Base-by-base conservation (phyloP, 345 rosid species). In the Gossypium sturtianum region DNA sequence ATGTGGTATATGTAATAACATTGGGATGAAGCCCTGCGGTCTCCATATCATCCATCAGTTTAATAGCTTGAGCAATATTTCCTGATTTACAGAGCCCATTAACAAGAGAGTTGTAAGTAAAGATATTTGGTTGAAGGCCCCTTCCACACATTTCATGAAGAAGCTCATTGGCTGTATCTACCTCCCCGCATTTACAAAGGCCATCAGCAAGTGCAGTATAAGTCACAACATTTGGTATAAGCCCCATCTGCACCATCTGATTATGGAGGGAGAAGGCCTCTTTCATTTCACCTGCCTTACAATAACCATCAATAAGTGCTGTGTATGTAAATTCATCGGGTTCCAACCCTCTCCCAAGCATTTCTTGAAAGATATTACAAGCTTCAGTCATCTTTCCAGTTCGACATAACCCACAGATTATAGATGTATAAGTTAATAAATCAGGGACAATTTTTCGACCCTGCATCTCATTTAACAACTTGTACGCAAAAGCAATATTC, bases 21-120 rank as follows among this genome's bases (percentile, higher is more conserved):
- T 94, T 93, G 34, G 94, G 95, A 73, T 71, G 74, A 68, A 87
- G 47, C 54, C 94, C 91, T 0, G 79, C 90, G 56, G 71, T 78
- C 77, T 86, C 87, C 88, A 94, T 87, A 51, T 94, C 98, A 66
- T 86, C 88, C 87, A 88, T 83, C 76, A 94, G 87, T 78, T 83
- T 87, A 68, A 86, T 22, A n/a, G 96, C 98, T 75, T 88, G 86
- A 12, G 61, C 80, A 1, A 89, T 85, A 75, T 81, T 81, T 64
- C 97, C 98, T 3, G 86, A 83, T 80, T 92, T 94, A 80, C 97
- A 91, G 41, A 92, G 87, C 79, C 98, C 98, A 79, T 89, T 91
- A 58, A 92, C 83, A 70, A 92, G 78, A 64, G 93, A 74, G 73
- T 88, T 92, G 74, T 94, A 94, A 57, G 98, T 89, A 78, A 72